A percentile compares a stretch with the other conserved stretches of the same genome.
phyloP scores from a whole-genome alignment of 805 yeast genomes.

The Cyberlindnera xylosilytica region DNA sequence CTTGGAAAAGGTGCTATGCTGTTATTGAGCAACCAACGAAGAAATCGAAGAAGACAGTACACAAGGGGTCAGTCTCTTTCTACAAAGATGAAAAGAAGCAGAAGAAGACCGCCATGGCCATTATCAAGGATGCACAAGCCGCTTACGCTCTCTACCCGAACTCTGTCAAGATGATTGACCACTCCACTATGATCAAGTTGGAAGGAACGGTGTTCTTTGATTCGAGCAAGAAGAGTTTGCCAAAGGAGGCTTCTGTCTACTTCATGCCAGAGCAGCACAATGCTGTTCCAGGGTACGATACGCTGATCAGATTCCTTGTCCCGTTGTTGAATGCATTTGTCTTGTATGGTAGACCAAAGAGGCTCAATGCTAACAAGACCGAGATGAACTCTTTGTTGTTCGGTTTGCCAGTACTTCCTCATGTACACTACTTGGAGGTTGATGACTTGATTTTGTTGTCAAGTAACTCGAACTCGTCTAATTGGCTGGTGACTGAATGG shows the following conservation, averaged over 20 bases:
- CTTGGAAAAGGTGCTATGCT: constrained; percentile 93
- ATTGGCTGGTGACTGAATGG: constrained; percentile 67
- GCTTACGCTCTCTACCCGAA: constrained; percentile 94
- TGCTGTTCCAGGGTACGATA: constrained; percentile 79
- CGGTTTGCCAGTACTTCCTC: constrained; percentile 81
- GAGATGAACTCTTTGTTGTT: constrained; percentile 67
- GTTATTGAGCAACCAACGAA: constrained; percentile 71
- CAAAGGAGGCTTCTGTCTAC: constrained; percentile 62
- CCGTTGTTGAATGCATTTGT: constrained; percentile 75
- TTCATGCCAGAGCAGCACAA: constrained; percentile 84
- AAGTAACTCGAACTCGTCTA: constrained; percentile 30
- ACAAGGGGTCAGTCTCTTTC: constrained; percentile 42
- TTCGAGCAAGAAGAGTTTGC: constrained; percentile 41
- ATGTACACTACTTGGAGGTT: constrained; percentile 65
- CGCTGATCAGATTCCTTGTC: constrained; percentile 74
- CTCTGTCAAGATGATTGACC: constrained; percentile 74
- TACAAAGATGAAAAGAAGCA: constrained; percentile 76
- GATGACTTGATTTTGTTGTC: constrained; percentile 52
- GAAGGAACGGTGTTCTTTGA: constrained; percentile 76
- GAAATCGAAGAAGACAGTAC: constrained; percentile 40
- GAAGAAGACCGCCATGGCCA: constrained; percentile 78
- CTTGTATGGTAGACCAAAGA: constrained; percentile 78
- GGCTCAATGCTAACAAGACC: constrained; percentile 68
- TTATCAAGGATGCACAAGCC: constrained; percentile 62
- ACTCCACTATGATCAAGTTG: constrained; percentile 81